A percentile compares a stretch with the other conserved stretches of the same genome.
Conservation (phyloP, 2,329 filamentous ascomycete species). For the Zymoseptoria brevis region DNA sequence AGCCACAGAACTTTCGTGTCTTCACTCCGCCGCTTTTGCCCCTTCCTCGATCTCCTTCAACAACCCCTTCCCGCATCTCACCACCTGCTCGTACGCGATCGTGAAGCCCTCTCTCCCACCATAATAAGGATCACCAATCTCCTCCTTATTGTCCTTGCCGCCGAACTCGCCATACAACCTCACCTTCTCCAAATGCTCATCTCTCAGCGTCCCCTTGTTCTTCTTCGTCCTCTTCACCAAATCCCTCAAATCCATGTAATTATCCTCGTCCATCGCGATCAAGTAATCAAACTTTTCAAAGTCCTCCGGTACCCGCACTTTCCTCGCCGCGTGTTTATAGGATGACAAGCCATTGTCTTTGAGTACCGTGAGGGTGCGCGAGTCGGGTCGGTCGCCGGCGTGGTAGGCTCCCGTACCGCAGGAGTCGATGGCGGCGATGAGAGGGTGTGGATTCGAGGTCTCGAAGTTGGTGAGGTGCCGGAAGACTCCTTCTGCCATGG, state of each 20-base stretch:
- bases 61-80: constrained; percentile 69
- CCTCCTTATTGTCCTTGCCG: constrained; percentile 48
- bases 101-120: constrained; percentile 75
- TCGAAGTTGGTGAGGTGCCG: constrained; percentile 55
- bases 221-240: constrained; percentile 48
- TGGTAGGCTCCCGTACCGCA: constrained; percentile 91
- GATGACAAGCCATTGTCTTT: constrained; percentile 58
- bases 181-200: constrained; percentile 30
- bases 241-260: constrained; percentile 62
- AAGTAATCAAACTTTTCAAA: constrained; percentile 87
- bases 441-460: constrained; percentile 38
- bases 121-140: constrained; percentile 87
- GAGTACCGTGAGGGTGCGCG: constrained; percentile 74
- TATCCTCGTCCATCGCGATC: constrained; percentile 85
- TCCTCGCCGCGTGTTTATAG: constrained; percentile 70
- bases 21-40: constrained; percentile 8
- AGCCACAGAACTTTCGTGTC: neutral
- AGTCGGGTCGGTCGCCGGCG: constrained; percentile 65
- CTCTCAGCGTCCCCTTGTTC: constrained; percentile 26
- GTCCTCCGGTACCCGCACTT: constrained; percentile 59
- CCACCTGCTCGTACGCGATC: constrained; percentile 76
- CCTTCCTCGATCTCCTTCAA: constrained; percentile 50
- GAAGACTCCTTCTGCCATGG: constrained; percentile 96
- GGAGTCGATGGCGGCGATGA: constrained; percentile 68
- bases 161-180: constrained; percentile 77